Conservation (phyloP, 2,329 filamentous ascomycete genomes). For the Blastomyces parvus region DNA sequence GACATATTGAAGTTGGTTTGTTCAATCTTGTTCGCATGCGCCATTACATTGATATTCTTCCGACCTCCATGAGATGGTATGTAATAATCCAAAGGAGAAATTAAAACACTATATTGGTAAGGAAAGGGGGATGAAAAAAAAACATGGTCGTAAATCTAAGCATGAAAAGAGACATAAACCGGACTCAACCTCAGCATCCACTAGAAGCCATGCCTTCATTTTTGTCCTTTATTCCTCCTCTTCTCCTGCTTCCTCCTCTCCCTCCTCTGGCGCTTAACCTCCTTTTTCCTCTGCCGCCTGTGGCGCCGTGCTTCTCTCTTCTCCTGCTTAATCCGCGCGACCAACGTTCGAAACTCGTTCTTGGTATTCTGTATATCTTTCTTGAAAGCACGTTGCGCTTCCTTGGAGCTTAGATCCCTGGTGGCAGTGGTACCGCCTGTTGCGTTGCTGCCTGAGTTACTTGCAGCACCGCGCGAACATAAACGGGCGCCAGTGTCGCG, state of each 20-base stretch:
- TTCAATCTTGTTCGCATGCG: not conserved
- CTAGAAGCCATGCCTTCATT: not conserved
- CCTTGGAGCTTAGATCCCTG: constrained; percentile 12
- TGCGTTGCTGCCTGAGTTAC: not conserved
- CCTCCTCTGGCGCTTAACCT: constrained; percentile 11
- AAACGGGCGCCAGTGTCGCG: not conserved
- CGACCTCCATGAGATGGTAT: too few relatives aligned
- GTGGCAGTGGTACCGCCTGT: not conserved
- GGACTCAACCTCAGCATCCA: not conserved
- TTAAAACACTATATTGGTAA: too few relatives aligned
- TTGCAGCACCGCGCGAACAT: not conserved
- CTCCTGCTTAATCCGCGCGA: constrained; percentile 23
- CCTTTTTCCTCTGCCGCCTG: constrained; percentile 15
- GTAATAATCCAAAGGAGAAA: not conserved
- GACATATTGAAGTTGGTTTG: not conserved
- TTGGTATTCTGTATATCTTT: constrained; percentile 30
- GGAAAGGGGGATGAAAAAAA: not conserved
- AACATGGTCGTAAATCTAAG: not conserved
- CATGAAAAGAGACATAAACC: not conserved
- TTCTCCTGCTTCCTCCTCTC: constrained; percentile 9
- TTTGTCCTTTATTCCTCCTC: constrained; percentile 10
- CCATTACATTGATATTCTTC: too few relatives aligned
- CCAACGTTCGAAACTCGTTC: constrained; percentile 30
- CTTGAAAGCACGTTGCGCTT: constrained; percentile 27
- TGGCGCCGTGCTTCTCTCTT: constrained; percentile 18